Evolutionary conservation across 2,329 filamentous ascomycete species (phyloP), one percentile per base, ranked within the genome.

Genomic region (Diplodia seriata): DNA sequence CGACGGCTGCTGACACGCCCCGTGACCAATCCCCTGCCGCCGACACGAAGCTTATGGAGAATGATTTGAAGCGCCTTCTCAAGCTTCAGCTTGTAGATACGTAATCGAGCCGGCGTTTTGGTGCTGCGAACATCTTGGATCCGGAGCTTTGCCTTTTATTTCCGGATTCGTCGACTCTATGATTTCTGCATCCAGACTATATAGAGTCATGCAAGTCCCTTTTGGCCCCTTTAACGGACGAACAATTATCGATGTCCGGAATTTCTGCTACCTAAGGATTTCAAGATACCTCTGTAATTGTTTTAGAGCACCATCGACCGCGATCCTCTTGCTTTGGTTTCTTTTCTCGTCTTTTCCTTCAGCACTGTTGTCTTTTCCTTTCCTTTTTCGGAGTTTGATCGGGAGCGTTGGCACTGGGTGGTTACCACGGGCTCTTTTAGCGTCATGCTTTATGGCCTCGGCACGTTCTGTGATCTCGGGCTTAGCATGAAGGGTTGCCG

Each of bases 61-160:
- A 79, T 50, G 77, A 80, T 71, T 71, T 81, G 70, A 74, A 76
- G 70, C 75, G 77, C n/a, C 79, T 81, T 72, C 72, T 81, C 43
- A 77, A 77, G 66, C 68, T 77, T 55, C 66, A 68, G 54, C 57
- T 68, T 68, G 55, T 68, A 43, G 66, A 68, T 57, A 67, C 66
- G 55, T 67, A 67, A 50, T 54, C 23, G 23, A 54, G 31, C 49
- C 20, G 66, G 66, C 66, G 66, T 67, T 56, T 43, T 51, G 64
- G 43, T 67, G 64, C 54, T 59, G 29, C 33, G 56, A 47, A 55
- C 61, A 54, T 61, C 66, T 61, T 54, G 55, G 55, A 67, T 61
- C 49, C 61, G 66, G 55, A 61, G 55, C 59, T 59, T 61, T 47
- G 29, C 54, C 65, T 67, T 47, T 29, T 59, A 26, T 50, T 67